These are phyloP conservation scores for Kappamyces sp. DNA, from an alignment of 192 early-diverging fungal species.

Conservation along the genomic window DNA sequence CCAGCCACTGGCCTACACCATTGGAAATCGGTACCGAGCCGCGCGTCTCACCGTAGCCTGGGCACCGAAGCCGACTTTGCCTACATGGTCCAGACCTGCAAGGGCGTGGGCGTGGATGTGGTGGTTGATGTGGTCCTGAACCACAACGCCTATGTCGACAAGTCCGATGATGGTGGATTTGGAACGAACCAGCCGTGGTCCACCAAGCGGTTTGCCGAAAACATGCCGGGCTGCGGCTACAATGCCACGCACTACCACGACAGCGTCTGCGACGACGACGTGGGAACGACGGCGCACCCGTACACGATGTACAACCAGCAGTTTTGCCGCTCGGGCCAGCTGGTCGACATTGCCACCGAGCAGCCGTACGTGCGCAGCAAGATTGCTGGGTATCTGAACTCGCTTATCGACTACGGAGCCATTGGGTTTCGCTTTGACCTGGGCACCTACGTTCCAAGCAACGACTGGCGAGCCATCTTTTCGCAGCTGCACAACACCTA, in stretches of 20 bases:
- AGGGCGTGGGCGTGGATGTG: conserved; percentile 10
- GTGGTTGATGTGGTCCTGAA: conserved; percentile 17
- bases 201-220: neutral
- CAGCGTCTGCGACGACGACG: conserved; percentile 8
- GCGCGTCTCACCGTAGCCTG: neutral
- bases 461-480: conserved; percentile 2
- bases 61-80: conserved; percentile 13
- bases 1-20: conserved; percentile 16
- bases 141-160: conserved; percentile 8
- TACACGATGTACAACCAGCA: too few relatives aligned
- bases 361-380: conserved; percentile 12
- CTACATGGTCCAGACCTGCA: conserved; percentile 11
- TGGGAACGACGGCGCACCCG: neutral
- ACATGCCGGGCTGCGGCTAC: conserved; percentile 5
- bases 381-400: conserved; percentile 1
- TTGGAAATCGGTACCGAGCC: conserved; percentile 6
- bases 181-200: conserved; percentile 6
- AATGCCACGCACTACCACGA: conserved; percentile 13
- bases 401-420: conserved; percentile 1
- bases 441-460: neutral
- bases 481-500: neutral
- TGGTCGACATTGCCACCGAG: conserved; percentile 10
- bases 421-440: conserved; percentile 12
- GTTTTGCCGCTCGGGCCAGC: neutral
- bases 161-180: neutral